Conservation (phyloP, 306 rosid genomes). For the Luffa aegyptiaca region DNA sequence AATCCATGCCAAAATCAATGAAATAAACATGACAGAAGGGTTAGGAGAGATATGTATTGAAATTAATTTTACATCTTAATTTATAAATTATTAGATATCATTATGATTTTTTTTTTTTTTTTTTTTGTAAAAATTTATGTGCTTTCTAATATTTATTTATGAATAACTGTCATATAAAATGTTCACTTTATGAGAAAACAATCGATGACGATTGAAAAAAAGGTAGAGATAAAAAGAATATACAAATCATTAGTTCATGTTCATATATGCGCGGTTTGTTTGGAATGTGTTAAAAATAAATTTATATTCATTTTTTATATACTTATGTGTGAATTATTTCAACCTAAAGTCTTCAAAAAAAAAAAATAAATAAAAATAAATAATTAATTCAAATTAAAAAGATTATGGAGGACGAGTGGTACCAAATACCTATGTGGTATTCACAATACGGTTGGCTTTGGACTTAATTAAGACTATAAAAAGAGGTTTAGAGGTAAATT, state of each 20-base stretch:
- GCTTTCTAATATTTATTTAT: background rate
- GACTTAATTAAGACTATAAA: background rate
- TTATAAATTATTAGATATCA: background rate
- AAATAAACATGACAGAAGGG: no score
- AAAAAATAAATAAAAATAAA: no score
- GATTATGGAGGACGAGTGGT: background rate
- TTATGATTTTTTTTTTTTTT: background rate
- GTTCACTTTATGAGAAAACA: background rate
- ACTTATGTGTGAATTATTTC: background rate
- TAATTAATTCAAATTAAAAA: background rate
- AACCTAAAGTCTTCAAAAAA: background rate
- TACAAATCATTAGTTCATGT: background rate
- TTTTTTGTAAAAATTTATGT: no score
- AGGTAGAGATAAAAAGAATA: background rate
- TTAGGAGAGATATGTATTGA: background rate
- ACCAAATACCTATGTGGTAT: background rate
- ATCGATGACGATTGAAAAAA: background rate
- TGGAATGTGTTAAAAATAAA: background rate
- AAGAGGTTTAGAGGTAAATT: background rate
- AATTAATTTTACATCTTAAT: no score
- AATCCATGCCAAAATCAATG: no score
- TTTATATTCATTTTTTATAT: no score
- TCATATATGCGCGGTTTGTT: background rate
- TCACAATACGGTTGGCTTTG: background rate
- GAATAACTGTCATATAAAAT: background rate